Evolutionary conservation across 2,329 filamentous ascomycete species (phyloP), one percentile per base, ranked within the genome.

Genomic region (Ophiostoma himal-ulmi): DNA sequence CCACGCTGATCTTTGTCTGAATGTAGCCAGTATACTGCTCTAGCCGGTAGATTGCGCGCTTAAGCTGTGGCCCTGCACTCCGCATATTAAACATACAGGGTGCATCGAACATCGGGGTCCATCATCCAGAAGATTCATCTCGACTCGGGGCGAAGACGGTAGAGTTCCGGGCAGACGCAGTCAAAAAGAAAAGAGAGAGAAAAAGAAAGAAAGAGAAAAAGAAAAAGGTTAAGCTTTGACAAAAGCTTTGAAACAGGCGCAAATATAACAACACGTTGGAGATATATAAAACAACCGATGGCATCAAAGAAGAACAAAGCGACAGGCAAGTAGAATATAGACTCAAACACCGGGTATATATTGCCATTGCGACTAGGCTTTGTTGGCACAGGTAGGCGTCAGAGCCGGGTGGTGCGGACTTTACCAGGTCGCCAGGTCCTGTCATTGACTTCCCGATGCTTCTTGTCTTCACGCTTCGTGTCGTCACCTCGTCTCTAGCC

Each of bases 1-100:
- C 20, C 22, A 20, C 22, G 36, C 64, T 67, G 64, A 67, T 67
- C 41, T 67, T 65, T 67, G 14, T 39, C 64, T 14, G 6, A 67
- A 41, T 48, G 11, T 17, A 48, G 41, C 10, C 10, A 14, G 44
- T 48, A 0, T 8, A 26, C 22, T 26, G 1, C 26, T 57, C 52
- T 26, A 57, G 44, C 37, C 11, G 20, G 7, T 48, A 8, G 17
- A 48, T 2, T 44, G 41, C 14, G 41, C 41, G 41, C 41, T 44
- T 44, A 17, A 14, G 41, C 44, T 7, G 44, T 22, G 52, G 52
- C 52, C 52, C 52, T 57, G n/a, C 52, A 26, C 52, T 57, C 48
- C 48, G 48, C n/a, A 26, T 8, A 26, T 22, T 22, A 57, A 26
- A 8, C n/a, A 57, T 22, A 8, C 20, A 22, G 20, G 17, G 22